These are phyloP conservation scores for Aureococcus anophagefferens DNA, from an alignment of 108 stramenopile species.

Conservation along the genomic window DNA sequence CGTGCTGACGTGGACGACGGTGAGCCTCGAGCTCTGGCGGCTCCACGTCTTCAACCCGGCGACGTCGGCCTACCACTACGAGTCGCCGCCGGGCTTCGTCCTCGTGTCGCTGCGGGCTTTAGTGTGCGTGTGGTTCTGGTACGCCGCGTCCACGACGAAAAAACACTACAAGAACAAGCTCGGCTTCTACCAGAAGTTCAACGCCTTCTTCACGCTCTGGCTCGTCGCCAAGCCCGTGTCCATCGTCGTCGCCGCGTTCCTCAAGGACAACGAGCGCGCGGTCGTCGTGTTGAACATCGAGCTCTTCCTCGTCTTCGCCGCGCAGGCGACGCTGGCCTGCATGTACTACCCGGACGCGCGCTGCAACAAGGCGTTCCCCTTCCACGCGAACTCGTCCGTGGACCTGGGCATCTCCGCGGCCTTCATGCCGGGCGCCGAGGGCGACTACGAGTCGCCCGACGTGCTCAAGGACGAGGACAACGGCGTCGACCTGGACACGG, in stretches of 20 bases:
- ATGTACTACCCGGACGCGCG: neutral
- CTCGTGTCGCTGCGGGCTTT: slow-evolving; percentile 1
- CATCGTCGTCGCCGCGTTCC: neutral
- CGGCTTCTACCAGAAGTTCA: slow-evolving; percentile 22
- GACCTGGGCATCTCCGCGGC: neutral
- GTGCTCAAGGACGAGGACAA: neutral
- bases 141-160: slow-evolving; percentile 4
- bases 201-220: slow-evolving; percentile 9
- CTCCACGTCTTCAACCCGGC: slow-evolving; percentile 3
- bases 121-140: slow-evolving; percentile 8
- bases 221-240: slow-evolving; percentile 2
- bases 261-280: neutral
- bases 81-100: slow-evolving; percentile 12
- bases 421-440: no score
- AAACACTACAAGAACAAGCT: slow-evolving; percentile 12
- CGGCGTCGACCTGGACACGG: neutral
- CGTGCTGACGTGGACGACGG: neutral
- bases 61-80: neutral
- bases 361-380: neutral
- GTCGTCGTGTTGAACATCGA: neutral
- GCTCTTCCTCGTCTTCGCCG: neutral
- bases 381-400: neutral
- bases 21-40: neutral
- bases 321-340: neutral
- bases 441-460: neutral